Evolutionary conservation across 768 basidiomycete genomes (phyloP), one percentile per base, ranked within the genome.

Genomic region (Naganishia antarctica): DNA sequence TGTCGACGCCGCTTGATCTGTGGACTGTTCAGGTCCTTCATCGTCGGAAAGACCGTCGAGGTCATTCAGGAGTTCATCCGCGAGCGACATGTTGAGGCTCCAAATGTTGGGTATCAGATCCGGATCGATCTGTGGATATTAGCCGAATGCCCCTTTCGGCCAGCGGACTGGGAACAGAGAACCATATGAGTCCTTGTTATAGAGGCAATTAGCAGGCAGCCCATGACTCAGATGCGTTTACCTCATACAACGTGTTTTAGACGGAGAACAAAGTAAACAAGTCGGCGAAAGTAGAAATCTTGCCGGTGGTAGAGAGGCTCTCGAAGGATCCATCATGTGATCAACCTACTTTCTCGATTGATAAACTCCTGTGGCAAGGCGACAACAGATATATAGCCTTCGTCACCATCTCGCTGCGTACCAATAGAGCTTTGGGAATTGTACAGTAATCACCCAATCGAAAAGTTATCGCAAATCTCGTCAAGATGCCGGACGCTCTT

Each of bases 1-100:
- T 8, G 70, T 71, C 1, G 44, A 25, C 21, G 31, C 46, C 16
- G 57, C 23, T 34, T 57, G 58, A 26, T 66, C 63, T 45, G 44
- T 31, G 60, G 63, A 15, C 47, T 50, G 1, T 40, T 68, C 65
- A 5, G 66, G 59, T 3, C 58, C 70, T 25, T 72, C 76, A 15
- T 73, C 87, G 65, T 86, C 88, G 5, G 88, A 90, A 62, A 90
- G 83, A 50, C 85, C 90, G 48, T 93, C 90, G 15, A 96, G 85
- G 78, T 96, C 93, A 31, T 90, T 91, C 16, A 96, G 81, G 18
- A 97, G 86, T 74, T 94, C 91, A 79, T 97, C 88, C 23, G 91
- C 94, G 29, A 97, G 84, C 21, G 78, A 79, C 73, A 78, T 78
- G 66, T 37, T 73, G 64, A 49, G 45, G n/a, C n/a, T n/a, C n/a